Evolutionary conservation across 78 protist species (phyloP).

Genomic region (Dictyostelium citrinum): DNA sequence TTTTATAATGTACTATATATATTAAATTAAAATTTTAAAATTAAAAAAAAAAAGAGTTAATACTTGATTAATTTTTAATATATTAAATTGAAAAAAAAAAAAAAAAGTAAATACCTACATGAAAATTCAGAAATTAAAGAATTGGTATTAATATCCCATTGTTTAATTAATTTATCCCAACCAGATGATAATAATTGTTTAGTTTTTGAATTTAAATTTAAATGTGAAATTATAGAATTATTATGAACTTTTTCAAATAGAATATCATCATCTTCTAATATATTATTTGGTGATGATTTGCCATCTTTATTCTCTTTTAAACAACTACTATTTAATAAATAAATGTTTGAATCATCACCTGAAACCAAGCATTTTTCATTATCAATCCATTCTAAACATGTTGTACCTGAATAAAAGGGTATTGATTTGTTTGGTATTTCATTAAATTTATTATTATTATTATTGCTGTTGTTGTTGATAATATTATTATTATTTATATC

Average conservation of each 20-base stretch:
- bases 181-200: neutral
- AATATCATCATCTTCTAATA: neutral
- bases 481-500: neutral
- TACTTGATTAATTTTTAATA: neutral
- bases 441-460: neutral
- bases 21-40: neutral
- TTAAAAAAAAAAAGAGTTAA: neutral
- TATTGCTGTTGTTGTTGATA: neutral
- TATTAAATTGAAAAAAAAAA: neutral
- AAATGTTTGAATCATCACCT: neutral
- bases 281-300: neutral
- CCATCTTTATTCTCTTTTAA: neutral
- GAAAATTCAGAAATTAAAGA: neutral
- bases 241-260: neutral
- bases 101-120: neutral
- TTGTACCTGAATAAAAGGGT: neutral
- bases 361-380: neutral
- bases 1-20: neutral
- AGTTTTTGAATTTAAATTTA: neutral
- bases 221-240: neutral
- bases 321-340: neutral
- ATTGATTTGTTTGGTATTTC: neutral
- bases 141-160: neutral
- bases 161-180: neutral
- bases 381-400: constrained; percentile 1